A percentile compares a stretch with the other conserved stretches of the same genome.
These are phyloP conservation scores for Nymphaea thermarum DNA, from an alignment of 164 flowering plant species.

Conservation along the genomic window DNA sequence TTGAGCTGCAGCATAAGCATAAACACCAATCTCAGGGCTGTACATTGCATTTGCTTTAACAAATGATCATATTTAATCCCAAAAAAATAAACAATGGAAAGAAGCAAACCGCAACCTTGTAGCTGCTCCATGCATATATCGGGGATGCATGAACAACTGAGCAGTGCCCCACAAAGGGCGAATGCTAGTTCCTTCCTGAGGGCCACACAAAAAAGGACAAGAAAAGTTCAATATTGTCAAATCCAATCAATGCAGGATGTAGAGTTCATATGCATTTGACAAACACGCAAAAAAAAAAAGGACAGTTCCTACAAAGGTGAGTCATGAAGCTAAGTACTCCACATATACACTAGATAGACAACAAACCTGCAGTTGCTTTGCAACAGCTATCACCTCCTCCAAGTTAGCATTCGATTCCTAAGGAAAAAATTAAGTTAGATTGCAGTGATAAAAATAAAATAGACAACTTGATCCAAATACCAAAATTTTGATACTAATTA, in stretches of 20 bases:
- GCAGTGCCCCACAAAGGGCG: constrained; percentile 94
- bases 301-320: too few relatives aligned
- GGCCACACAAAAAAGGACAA: background rate
- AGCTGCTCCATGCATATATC: constrained; percentile 97
- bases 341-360: background rate
- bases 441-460: too few relatives aligned
- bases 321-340: background rate
- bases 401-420: constrained; percentile 87
- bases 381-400: constrained; percentile 88
- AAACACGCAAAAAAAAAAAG: background rate
- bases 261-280: background rate
- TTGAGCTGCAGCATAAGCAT: constrained; percentile 93
- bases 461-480: too few relatives aligned
- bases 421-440: constrained; percentile 2
- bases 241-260: too few relatives aligned
- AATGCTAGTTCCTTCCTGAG: constrained; percentile 54
- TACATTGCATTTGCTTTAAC: background rate
- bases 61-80: background rate
- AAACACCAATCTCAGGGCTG: constrained; percentile 85
- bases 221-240: too few relatives aligned
- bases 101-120: constrained; percentile 47
- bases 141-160: constrained; percentile 88
- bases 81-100: background rate
- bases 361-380: constrained; percentile 88
- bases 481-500: too few relatives aligned